Evolutionary conservation across 768 basidiomycete genomes (phyloP), one percentile per base, ranked within the genome.

Genomic region (Collybia sp.): DNA sequence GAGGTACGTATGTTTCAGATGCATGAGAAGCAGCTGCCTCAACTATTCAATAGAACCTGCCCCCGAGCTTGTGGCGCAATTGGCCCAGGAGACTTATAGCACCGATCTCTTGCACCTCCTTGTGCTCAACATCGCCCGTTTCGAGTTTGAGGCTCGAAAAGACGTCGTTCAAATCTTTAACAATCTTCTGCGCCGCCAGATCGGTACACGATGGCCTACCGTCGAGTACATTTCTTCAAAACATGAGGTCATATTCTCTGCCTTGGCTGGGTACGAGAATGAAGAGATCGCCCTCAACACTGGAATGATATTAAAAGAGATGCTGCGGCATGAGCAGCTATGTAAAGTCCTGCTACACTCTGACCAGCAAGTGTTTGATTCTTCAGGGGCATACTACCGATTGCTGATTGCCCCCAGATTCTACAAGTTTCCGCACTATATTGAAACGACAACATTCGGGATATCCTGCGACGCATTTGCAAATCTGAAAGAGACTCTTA

Each of bases 401-500:
- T 46, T 43, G 36, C 39, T 52, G 34, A 41, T 40, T 42, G 35
- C 44, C 16, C 9, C 6, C 62, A 95, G 94, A 59, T 97, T 99
- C 66, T 98, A 98, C 73, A 86, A 82, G 50, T 99, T 93, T 68
- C 91, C 94, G 15, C 83, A 90, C 59, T 94, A 93, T 66, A 97
- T 99, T 58, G 96, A 99, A 70, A 85, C 88, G 20, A 95, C 94
- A 3, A 96, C 94, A 15, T 99, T 99, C 59, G 95, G 96, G 6
- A 92, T 97, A 50, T 97, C 95, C 0, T 97, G 94, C 54, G 96
- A 98, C 62, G 95, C 95, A 3, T 96, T 96, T 57, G 89, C 91
- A 12, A 98, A 96, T 63, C 77, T 98, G 63, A 98, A 97, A 76
- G 96, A 98, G 68, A 94, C 91, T 4, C 72, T 99, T 32, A 98